A percentile compares a stretch with the other conserved stretches of the same genome.
Evolutionary conservation across 1,284 basidiomycete species (phyloP).

Genomic region (Cutaneotrichosporon daszewskae): DNA sequence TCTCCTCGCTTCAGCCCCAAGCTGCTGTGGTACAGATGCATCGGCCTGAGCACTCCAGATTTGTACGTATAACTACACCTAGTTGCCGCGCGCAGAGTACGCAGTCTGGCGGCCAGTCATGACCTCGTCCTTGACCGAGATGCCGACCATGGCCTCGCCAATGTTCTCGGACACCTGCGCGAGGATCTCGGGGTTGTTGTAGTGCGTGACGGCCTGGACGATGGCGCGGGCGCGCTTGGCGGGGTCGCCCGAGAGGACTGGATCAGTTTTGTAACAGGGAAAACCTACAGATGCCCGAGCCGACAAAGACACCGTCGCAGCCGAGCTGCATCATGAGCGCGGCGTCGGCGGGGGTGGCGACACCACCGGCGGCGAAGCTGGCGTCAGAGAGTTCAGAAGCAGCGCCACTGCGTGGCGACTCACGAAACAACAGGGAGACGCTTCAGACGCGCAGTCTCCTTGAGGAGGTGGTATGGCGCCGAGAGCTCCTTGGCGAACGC

Average conservation of each 20-base stretch:
- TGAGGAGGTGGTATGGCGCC: slow-evolving; percentile 95
- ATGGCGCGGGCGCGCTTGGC: slow-evolving; percentile 93
- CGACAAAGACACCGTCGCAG: slow-evolving; percentile 93
- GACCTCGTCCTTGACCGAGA: slow-evolving; percentile 44
- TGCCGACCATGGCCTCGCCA: slow-evolving; percentile 86
- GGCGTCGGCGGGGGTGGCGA: slow-evolving; percentile 93
- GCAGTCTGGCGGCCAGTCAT: slow-evolving; percentile 45
- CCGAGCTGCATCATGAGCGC: slow-evolving; percentile 99
- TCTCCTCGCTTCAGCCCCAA: too few relatives aligned
- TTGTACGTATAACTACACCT: too few relatives aligned
- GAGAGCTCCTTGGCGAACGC: slow-evolving; percentile 84
- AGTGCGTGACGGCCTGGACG: slow-evolving; percentile 95
- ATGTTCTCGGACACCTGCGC: slow-evolving; percentile 75
- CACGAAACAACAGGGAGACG: slow-evolving; percentile 74
- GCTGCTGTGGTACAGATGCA: too few relatives aligned
- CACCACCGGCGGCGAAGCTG: slow-evolving; percentile 91
- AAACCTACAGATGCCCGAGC: slow-evolving; percentile 88
- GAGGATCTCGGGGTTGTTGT: slow-evolving; percentile 76
- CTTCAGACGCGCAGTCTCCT: slow-evolving; percentile 91
- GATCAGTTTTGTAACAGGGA: too few relatives aligned
- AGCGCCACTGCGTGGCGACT: slow-evolving; percentile 10
- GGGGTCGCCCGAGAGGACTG: slow-evolving; percentile 70
- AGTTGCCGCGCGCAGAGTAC: slow-evolving; percentile 15
- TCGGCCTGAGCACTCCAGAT: too few relatives aligned
- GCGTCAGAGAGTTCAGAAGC: background rate